Base-by-base conservation (phyloP, 2,329 filamentous ascomycete species). In the Colletotrichum sp. region DNA sequence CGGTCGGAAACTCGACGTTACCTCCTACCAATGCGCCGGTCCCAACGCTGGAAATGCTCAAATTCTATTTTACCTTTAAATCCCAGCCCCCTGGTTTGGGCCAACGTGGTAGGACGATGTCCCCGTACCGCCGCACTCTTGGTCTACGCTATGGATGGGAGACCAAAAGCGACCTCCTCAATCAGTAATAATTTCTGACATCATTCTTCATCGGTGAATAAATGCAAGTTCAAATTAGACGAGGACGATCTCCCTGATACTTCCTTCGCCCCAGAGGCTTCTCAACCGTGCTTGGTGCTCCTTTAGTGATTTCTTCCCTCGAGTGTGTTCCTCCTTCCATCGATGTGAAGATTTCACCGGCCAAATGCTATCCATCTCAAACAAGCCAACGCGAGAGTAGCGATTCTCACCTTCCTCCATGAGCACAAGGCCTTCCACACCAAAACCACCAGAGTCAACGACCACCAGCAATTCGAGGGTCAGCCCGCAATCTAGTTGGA, bases 171-270 rank as follows among this genome's bases (percentile, higher is more conserved):
- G 39, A 44, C 39, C 18, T n/a, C 8, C 39, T n/a, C 18, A 44
- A 10, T 0, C 0, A 44, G 18, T 10, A 0, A 44, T 44, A 0
- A 2, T 44, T 6, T n/a, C 18, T 6, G n/a, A 44, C 18, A 10
- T 44, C 39, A 49, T 49, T 12, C 6, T 49, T 12, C 10, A 49
- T 21, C 6, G 4, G 9, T 21, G 44, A n/a, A 49, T 49, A 21
- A 49, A 7, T 49, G 9, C 44, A 49, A 7, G 3, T 13, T 49
- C 18, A 49, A 12, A 21, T 49, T 49, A 49, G 44, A 49, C 4
- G 44, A 49, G 18, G 10, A 49, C n/a, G 5, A 49, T 49, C 44
- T 49, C 44, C 44, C 44, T 49, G 18, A 21, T 49, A 49, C 44
- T 49, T 7, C 1, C 44, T 49, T 49, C 44, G 3, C 44, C 18